Evolutionary conservation across 1,284 basidiomycete species (phyloP), one percentile per base, ranked within the genome.

Genomic region (Wolfiporia cocos): DNA sequence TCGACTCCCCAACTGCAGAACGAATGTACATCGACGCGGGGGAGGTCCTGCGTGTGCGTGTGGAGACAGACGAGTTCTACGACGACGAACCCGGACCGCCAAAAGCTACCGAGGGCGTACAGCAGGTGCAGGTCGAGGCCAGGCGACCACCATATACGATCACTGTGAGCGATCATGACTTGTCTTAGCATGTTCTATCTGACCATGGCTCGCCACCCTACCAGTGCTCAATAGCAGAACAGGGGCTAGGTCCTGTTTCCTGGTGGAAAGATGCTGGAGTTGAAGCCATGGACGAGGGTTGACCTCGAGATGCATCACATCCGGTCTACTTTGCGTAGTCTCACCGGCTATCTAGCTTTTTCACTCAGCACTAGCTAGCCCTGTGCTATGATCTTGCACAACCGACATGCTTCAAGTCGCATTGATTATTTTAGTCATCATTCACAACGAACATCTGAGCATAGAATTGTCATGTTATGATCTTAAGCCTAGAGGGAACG

Each of bases 81-180:
- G 93, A 97, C 55, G 81, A 91, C 50, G 89, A 94, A 55, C 93
- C 93, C 0, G 89, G 90, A 2, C 91, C 92, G 1, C 79, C 81
- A 11, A 84, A 81, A 56, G 80, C 78, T 31, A 64, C 73, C 2
- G 81, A 87, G 43, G 83, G 85, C 2, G 81, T 87, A 14, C 70
- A 73, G 37, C 58, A 62, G 34, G 49, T 74, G 4, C 68, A 69
- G 50, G 62, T 64, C 21, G 77, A 80, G 49, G 65, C 62, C 19
- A 69, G 76, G 34, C 67, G 81, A 46, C 71, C 86, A 2, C 86
- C 87, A 0, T 92, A 88, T 61, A 81, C 74, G 32, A 73, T 94
- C 41, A 73, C 78, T 14, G 89, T 92, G 51, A 57, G 85, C n/a
- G n/a, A n/a, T 70, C 6, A 11, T n/a, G 3, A 17, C 5, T 26